Percentiles rank a stretch among this genome's conserved stretches.
Conservation (phyloP, 805 yeast genomes). For the Candida hungchunana region DNA sequence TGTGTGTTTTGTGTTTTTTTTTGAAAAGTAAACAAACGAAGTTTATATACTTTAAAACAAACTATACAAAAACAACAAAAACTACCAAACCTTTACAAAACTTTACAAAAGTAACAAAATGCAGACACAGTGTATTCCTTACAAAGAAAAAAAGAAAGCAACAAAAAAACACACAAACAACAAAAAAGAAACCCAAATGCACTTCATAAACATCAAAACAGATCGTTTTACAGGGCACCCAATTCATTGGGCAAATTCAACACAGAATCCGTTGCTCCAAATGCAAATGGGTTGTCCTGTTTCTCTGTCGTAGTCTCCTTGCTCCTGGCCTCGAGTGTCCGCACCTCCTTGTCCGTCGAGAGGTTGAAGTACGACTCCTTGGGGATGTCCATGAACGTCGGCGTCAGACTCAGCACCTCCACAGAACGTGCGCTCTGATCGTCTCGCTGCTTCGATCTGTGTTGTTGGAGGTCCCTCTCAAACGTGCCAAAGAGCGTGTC, state of each 20-base stretch:
- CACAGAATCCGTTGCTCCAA: neutral
- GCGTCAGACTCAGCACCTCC: constrained; percentile 37
- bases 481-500: constrained; percentile 15
- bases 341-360: neutral
- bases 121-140: too few species aligned
- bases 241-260: constrained; percentile 1
- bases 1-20: too few species aligned
- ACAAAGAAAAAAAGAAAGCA: too few species aligned
- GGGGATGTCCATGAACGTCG: constrained; percentile 34
- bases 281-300: neutral
- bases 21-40: too few species aligned
- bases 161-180: too few species aligned
- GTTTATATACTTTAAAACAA: too few species aligned
- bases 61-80: too few species aligned
- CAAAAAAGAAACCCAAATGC: too few species aligned
- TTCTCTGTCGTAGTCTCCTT: neutral
- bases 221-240: neutral
- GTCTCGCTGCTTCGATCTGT: constrained; percentile 2
- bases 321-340: neutral
- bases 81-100: too few species aligned
- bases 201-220: too few species aligned
- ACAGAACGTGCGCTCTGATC: constrained; percentile 18
- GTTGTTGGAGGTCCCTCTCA: constrained; percentile 11
- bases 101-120: too few species aligned
- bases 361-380: constrained; percentile 1